Percentiles rank a stretch among this genome's conserved stretches.
Evolutionary conservation across 768 basidiomycete genomes (phyloP).

Genomic region (Pholiota microspora): DNA sequence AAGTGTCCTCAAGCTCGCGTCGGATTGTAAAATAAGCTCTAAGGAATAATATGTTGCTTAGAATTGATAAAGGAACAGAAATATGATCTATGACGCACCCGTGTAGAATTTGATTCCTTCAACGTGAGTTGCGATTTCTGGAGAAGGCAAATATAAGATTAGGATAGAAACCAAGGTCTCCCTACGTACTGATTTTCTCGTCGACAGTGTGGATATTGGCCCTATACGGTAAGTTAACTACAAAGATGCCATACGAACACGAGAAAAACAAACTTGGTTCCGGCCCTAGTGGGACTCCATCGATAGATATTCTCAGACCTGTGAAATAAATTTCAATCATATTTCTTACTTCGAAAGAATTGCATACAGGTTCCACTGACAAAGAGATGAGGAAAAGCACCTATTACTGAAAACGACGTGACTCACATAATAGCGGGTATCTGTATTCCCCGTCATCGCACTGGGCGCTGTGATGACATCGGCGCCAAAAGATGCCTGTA

Average conservation of each 20-base stretch:
- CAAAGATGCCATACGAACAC: background rate
- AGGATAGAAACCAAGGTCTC: too few relatives aligned
- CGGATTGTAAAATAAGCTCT: constrained; percentile 7
- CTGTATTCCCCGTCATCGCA: constrained; percentile 31
- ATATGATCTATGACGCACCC: constrained; percentile 12
- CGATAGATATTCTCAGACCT: constrained; percentile 29
- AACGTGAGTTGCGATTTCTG: constrained; percentile 26
- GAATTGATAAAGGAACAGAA: background rate
- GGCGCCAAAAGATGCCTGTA: constrained; percentile 26
- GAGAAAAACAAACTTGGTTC: constrained; percentile 20
- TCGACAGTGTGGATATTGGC: constrained; percentile 28
- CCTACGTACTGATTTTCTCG: constrained; percentile 27
- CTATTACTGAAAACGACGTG: background rate
- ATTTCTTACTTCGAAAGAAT: too few relatives aligned
- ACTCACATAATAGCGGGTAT: constrained; percentile 30
- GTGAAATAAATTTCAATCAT: too few relatives aligned
- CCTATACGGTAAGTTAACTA: constrained; percentile 10
- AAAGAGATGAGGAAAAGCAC: background rate
- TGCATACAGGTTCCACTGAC: constrained; percentile 28
- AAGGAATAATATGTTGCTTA: background rate
- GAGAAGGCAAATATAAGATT: background rate
- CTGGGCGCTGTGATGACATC: constrained; percentile 27
- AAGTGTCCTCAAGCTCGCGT: background rate
- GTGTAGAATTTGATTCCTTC: constrained; percentile 29
- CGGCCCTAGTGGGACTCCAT: constrained; percentile 27